Base-by-base conservation (phyloP, 1,284 basidiomycete genomes). In the Tilletia walkeri region DNA sequence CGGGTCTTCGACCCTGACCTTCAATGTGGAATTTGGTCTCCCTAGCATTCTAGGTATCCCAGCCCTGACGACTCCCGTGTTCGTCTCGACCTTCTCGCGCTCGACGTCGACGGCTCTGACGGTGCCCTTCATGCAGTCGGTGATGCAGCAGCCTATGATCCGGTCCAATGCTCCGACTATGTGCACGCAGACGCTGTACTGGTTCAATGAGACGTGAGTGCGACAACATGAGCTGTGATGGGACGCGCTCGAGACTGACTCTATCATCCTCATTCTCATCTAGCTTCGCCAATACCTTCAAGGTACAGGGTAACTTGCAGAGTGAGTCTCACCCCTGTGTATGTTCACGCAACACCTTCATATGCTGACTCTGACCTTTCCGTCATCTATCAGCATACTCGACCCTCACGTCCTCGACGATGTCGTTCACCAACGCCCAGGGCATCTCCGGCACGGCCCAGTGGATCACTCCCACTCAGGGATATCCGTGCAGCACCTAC, bases 401-500 rank as follows among this genome's bases (percentile, higher is more conserved):
- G 34, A 39, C 38, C 59, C n/a, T 63, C 30, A 63, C 59, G 30
- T 63, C 59, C 30, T 63, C 59, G 34, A 38, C 30, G 16, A 1
- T 63, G 59, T 63, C 59, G 10, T 63, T 63, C 59, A 63, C 30
- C 34, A 38, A 63, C 34, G 59, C 36, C n/a, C 59, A 63, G 36
- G 59, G 59, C 30, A 63, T 63, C 59, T 63, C 59, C 9, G 59
- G 12, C 59, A 41, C 59, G 34, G 59, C 59, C n/a, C 12, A 63
- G 59, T 63, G 59, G 59, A 63, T 63, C 59, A 63, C 59, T 4
- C 59, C 59, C 18, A 39, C 59, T n/a, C 30, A 63, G 34, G 59
- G 59, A 24, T 39, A 63, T 16, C 59, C 59, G 18, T 63, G 59
- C 59, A 63, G 59, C 59, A 63, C 34, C 36, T 63, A 38, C 34